phyloP scores from a whole-genome alignment of 345 rosid species.

The Lagerstroemia speciosa region DNA sequence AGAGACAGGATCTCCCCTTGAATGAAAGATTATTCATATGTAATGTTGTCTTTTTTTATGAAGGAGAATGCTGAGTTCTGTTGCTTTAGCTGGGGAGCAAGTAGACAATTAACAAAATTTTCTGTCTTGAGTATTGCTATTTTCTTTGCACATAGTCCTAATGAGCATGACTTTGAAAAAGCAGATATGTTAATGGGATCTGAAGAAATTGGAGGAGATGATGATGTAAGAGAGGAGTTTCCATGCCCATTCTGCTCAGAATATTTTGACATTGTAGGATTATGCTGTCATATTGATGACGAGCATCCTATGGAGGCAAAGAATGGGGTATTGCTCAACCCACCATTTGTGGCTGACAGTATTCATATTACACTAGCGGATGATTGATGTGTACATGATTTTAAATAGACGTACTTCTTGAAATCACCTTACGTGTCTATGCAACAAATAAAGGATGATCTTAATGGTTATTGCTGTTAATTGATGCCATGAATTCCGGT shows the following conservation, averaged over 20 bases:
- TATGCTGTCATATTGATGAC: conserved; percentile 92
- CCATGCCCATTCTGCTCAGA: conserved; percentile 94
- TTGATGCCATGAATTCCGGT: background rate
- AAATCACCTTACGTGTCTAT: background rate
- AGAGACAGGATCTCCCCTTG: no score
- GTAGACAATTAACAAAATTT: background rate
- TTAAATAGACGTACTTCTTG: background rate
- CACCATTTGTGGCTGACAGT: background rate
- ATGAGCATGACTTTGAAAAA: conserved; percentile 10
- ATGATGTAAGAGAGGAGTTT: conserved; percentile 83
- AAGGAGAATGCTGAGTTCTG: background rate
- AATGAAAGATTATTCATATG: background rate
- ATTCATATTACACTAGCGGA: background rate
- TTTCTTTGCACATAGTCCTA: background rate
- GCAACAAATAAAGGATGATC: background rate
- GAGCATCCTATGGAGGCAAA: conserved; percentile 80
- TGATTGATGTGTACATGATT: background rate
- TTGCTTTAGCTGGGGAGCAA: background rate
- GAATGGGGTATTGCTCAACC: conserved; percentile 55
- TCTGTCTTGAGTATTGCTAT: background rate
- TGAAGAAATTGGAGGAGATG: conserved; percentile 85
- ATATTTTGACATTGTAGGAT: conserved; percentile 73
- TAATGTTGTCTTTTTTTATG: background rate
- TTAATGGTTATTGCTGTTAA: background rate
- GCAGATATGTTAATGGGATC: conserved; percentile 76